Evolutionary conservation across 495 filamentous ascomycete species (phyloP).

Genomic region (Penicillium canescens): DNA sequence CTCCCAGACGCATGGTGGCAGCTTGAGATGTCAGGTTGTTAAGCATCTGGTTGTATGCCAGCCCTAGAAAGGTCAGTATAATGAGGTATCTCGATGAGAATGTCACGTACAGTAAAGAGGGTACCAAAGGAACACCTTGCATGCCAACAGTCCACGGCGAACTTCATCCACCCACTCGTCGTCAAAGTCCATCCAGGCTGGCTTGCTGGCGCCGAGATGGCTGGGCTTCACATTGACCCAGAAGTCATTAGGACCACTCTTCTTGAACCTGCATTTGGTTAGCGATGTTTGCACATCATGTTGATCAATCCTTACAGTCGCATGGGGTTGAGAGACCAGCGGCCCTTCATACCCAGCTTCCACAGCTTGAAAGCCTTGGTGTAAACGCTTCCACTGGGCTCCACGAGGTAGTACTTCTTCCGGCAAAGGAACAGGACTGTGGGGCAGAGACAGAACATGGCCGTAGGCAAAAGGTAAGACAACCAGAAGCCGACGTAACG

Average conservation of each 20-base stretch:
- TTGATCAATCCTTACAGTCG: conserved; percentile 20
- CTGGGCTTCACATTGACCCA: conserved; percentile 71
- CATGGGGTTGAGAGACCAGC: conserved; percentile 60
- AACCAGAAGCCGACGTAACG: conserved; percentile 78
- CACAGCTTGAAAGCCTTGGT: conserved; percentile 57
- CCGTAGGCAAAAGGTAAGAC: conserved; percentile 68
- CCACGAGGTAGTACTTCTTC: conserved; percentile 56
- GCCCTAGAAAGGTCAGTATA: conserved; percentile 27
- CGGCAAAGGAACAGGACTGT: conserved; percentile 62
- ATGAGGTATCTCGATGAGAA: background rate
- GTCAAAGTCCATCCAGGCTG: conserved; percentile 69
- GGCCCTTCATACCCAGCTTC: conserved; percentile 59
- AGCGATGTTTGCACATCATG: background rate
- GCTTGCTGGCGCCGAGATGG: conserved; percentile 39
- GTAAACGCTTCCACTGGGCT: conserved; percentile 66
- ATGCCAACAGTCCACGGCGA: conserved; percentile 65
- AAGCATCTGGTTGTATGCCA: conserved; percentile 58
- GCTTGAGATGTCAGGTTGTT: conserved; percentile 80
- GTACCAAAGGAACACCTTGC: conserved; percentile 67
- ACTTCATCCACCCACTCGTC: conserved; percentile 77
- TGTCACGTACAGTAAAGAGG: conserved; percentile 59
- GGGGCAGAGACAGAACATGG: conserved; percentile 59
- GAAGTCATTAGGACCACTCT: conserved; percentile 48
- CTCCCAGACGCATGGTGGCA: conserved; percentile 65
- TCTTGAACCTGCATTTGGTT: conserved; percentile 42